phyloP scores from a whole-genome alignment of 208 protist species.

The Strigomonas galati region DNA sequence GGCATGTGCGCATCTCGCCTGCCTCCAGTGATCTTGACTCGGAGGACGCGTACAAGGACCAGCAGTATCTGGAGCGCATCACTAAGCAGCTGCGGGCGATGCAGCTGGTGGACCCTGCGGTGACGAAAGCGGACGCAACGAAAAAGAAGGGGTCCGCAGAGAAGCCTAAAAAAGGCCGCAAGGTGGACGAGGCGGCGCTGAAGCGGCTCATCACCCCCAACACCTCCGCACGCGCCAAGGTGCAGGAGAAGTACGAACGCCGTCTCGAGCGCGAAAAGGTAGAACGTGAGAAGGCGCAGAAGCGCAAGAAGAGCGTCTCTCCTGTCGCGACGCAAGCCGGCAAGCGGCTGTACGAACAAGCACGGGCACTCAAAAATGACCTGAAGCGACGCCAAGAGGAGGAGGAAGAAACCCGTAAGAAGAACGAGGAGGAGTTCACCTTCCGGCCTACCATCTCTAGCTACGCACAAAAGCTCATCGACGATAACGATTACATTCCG shows the following conservation, averaged over 20 bases:
- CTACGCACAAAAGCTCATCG: conserved; percentile 31
- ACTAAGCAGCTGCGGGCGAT: conserved; percentile 12
- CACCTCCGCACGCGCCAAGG: conserved; percentile 25
- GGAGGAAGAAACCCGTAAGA: conserved; percentile 15
- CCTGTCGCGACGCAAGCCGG: conserved; percentile 43
- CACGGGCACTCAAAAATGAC: conserved; percentile 14
- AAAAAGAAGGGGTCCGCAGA: not conserved
- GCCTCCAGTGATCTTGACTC: not conserved
- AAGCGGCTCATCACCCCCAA: conserved; percentile 43
- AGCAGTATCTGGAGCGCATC: conserved; percentile 16
- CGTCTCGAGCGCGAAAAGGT: conserved; percentile 31
- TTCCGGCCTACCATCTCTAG: conserved; percentile 65
- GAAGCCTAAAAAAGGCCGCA: conserved; percentile 16
- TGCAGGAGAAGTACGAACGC: conserved; percentile 58
- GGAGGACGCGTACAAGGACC: conserved; percentile 10
- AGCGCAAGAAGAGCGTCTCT: conserved; percentile 15
- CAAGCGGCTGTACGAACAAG: conserved; percentile 48
- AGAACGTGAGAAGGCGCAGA: conserved; percentile 14
- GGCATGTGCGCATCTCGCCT: not conserved
- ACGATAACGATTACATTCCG: conserved; percentile 21
- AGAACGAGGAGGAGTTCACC: conserved; percentile 37
- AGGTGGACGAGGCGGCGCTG: conserved; percentile 23
- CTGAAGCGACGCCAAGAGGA: conserved; percentile 24
- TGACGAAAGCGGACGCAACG: not conserved
- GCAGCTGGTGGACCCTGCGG: conserved; percentile 6